Evolutionary conservation across 495 filamentous ascomycete genomes (phyloP), one percentile per base, ranked within the genome.

Genomic region (Bathelium albidoporum): DNA sequence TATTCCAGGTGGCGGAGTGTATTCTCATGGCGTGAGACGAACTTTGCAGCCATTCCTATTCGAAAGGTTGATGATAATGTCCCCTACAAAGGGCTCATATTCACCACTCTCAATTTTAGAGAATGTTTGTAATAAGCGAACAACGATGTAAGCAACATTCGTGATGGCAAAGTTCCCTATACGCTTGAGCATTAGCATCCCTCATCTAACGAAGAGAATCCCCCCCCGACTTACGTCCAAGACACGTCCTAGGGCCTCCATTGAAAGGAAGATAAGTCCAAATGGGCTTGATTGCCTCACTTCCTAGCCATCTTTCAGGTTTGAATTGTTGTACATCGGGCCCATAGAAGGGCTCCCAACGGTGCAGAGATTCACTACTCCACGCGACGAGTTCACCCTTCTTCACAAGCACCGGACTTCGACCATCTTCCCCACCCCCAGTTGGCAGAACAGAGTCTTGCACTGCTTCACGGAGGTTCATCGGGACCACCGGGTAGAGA

Each of bases 181-280:
- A n/a, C n/a, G n/a, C n/a, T n/a, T n/a, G n/a, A n/a, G n/a, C n/a
- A n/a, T n/a, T n/a, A n/a, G n/a, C n/a, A n/a, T n/a, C n/a, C n/a
- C n/a, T n/a, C n/a, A n/a, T n/a, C n/a, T n/a, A n/a, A n/a, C n/a
- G n/a, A n/a, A n/a, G n/a, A n/a, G n/a, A n/a, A n/a, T n/a, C n/a
- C n/a, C n/a, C n/a, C n/a, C n/a, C n/a, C n/a, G n/a, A n/a, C n/a
- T n/a, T n/a, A n/a, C n/a, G 34, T 39, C 62, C 64, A 32, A 74
- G 55, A 65, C 74, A 76, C 22, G 75, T 75, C 10, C 74, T 32
- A 36, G 74, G 70, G 2, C 74, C 74, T 2, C 74, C 74, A 52
- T 76, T 75, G 65, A 77, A 77, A 1, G 74, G 74, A 31, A 77
- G 59, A 55, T 73, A 77, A 62, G 75, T 70, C 73, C 73, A 77